Evolutionary conservation across 108 stramenopile genomes (phyloP).

Genomic region (Nitzschia sp.): DNA sequence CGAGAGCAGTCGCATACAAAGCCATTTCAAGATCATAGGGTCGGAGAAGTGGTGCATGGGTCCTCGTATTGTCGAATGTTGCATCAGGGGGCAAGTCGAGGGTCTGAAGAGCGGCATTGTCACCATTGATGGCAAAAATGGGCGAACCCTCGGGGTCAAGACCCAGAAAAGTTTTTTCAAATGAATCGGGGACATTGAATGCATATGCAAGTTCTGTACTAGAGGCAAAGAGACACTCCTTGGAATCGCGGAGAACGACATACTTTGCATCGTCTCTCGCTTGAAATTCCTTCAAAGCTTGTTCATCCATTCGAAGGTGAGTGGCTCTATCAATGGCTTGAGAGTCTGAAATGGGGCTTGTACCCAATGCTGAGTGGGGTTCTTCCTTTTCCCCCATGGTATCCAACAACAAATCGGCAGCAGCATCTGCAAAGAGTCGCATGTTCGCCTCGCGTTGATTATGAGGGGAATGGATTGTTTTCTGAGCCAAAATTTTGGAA

Average conservation of each 20-base stretch:
- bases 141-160: slow-evolving; percentile 33
- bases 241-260: slow-evolving; percentile 45
- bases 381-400: slow-evolving; percentile 29
- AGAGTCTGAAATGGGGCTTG: background rate
- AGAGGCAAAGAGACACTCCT: slow-evolving; percentile 19
- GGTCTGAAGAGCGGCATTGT: background rate
- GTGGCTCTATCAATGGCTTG: slow-evolving; percentile 58
- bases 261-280: slow-evolving; percentile 45
- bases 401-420: slow-evolving; percentile 56
- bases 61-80: slow-evolving; percentile 65
- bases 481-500: slow-evolving; percentile 52
- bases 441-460: slow-evolving; percentile 69
- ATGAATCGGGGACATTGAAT: slow-evolving; percentile 7
- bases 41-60: slow-evolving; percentile 57
- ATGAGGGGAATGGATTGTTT: slow-evolving; percentile 53
- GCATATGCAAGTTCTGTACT: slow-evolving; percentile 6
- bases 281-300: slow-evolving; percentile 42
- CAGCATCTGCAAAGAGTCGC: slow-evolving; percentile 76
- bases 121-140: slow-evolving; percentile 50
- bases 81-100: background rate
- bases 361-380: background rate
- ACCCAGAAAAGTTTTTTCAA: slow-evolving; percentile 47
- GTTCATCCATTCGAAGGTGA: slow-evolving; percentile 46
- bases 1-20: slow-evolving; percentile 68
- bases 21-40: slow-evolving; percentile 68